Evolutionary conservation across 2,329 filamentous ascomycete species (phyloP).

Genomic region (Phoma herbarum): DNA sequence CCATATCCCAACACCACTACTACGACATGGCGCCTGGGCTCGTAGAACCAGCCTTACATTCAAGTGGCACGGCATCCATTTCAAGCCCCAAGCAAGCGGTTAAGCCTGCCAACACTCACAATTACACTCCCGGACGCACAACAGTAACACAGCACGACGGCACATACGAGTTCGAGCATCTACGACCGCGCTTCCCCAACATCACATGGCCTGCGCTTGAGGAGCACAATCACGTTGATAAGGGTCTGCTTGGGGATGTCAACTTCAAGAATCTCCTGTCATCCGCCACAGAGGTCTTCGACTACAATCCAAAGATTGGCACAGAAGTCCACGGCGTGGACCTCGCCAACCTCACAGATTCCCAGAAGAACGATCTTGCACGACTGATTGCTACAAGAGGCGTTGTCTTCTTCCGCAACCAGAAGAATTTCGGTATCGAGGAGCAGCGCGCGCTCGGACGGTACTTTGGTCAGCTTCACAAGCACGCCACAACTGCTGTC

Average conservation of each 20-base stretch:
- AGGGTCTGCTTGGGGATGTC: constrained; percentile 63
- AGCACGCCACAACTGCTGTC: constrained; percentile 64
- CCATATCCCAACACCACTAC: constrained; percentile 4
- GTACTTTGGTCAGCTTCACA: constrained; percentile 64
- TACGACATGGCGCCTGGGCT: constrained; percentile 47
- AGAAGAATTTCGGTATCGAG: constrained; percentile 64
- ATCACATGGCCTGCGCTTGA: constrained; percentile 61
- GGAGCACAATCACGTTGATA: constrained; percentile 62
- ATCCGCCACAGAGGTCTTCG: constrained; percentile 63
- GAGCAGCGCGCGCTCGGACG: constrained; percentile 61
- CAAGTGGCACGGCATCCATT: constrained; percentile 18
- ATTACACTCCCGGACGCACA: constrained; percentile 61
- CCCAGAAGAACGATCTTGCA: constrained; percentile 64
- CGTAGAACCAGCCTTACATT: constrained; percentile 37
- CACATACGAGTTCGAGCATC: constrained; percentile 61
- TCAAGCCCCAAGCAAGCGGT: constrained; percentile 23
- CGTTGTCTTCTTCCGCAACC: constrained; percentile 66
- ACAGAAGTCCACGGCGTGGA: constrained; percentile 63
- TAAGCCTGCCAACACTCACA: constrained; percentile 40
- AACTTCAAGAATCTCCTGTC: constrained; percentile 63
- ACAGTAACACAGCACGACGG: constrained; percentile 55
- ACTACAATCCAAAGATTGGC: constrained; percentile 65
- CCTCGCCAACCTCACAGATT: constrained; percentile 59
- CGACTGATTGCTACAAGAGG: constrained; percentile 63
- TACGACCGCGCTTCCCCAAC: constrained; percentile 63